Evolutionary conservation across 441 rosid species (phyloP).

Genomic region (Adansonia rubrostipa): DNA sequence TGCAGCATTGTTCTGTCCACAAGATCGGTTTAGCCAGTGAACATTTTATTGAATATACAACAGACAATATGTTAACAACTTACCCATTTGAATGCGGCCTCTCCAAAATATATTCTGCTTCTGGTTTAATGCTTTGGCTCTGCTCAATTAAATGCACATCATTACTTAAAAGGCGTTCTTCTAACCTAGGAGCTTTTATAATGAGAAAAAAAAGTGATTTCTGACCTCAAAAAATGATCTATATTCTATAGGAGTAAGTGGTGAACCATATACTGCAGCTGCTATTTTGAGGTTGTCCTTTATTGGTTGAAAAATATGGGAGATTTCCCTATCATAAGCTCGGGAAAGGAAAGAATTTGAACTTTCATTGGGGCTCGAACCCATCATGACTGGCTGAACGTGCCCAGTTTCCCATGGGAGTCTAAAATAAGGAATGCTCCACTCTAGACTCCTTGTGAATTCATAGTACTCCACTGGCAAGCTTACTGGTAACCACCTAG

Average conservation of each 20-base stretch:
- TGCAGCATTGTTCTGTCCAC: background rate
- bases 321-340: slow-evolving; percentile 31
- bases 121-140: slow-evolving; percentile 68
- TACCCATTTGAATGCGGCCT: slow-evolving; percentile 61
- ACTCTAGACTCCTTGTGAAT: slow-evolving; percentile 67
- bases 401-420: slow-evolving; percentile 89
- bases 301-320: slow-evolving; percentile 30
- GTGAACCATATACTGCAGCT: slow-evolving; percentile 61
- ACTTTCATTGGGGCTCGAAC: slow-evolving; percentile 48
- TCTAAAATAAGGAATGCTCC: slow-evolving; percentile 90
- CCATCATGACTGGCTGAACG: slow-evolving; percentile 60
- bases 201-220: slow-evolving; percentile 18
- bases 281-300: slow-evolving; percentile 41
- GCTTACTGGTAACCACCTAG: slow-evolving; percentile 76
- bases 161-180: slow-evolving; percentile 3
- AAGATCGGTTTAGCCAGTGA: slow-evolving; percentile 6
- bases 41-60: background rate
- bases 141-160: slow-evolving; percentile 39
- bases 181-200: background rate
- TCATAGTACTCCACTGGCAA: slow-evolving; percentile 83
- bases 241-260: slow-evolving; percentile 78
- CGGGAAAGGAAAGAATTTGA: slow-evolving; percentile 50
- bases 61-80: slow-evolving; percentile 38
- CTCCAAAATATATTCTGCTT: slow-evolving; percentile 66
- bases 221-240: slow-evolving; percentile 74